Conservation (phyloP, 495 filamentous ascomycete genomes). For the Penicillium cinerascens region DNA sequence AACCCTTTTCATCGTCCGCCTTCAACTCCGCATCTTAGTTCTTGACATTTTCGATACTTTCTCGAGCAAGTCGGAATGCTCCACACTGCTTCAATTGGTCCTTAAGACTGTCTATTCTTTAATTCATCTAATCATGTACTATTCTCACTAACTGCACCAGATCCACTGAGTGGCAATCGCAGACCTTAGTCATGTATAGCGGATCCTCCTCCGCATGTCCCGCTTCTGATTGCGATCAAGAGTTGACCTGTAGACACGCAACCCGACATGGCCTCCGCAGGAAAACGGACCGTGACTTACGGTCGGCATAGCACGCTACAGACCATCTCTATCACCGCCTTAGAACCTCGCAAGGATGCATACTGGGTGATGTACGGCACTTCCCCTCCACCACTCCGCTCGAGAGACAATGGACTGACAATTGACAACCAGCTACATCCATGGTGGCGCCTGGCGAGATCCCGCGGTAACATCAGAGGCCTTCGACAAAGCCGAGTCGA, state of each 20-base stretch:
- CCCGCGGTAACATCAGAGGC: constrained; percentile 53
- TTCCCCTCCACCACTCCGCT: neutral
- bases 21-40: constrained; percentile 1
- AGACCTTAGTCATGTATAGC: neutral
- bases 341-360: constrained; percentile 21
- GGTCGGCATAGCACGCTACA: constrained; percentile 30
- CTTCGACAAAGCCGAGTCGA: constrained; percentile 46
- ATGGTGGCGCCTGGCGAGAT: constrained; percentile 89
- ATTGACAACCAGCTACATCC: constrained; percentile 61
- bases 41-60: neutral
- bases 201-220: neutral
- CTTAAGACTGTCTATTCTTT: neutral
- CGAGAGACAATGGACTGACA: neutral
- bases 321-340: constrained; percentile 28
- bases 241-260: neutral
- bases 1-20: neutral
- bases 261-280: constrained; percentile 8
- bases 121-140: neutral
- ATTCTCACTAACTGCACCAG: neutral
- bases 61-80: neutral
- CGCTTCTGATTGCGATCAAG: neutral
- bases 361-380: constrained; percentile 48
- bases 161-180: neutral
- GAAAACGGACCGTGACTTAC: constrained; percentile 29
- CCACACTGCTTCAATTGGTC: neutral